These are phyloP conservation scores for Venturiaceae sp. DNA, from an alignment of 2,329 filamentous ascomycete genomes.

Conservation along the genomic window DNA sequence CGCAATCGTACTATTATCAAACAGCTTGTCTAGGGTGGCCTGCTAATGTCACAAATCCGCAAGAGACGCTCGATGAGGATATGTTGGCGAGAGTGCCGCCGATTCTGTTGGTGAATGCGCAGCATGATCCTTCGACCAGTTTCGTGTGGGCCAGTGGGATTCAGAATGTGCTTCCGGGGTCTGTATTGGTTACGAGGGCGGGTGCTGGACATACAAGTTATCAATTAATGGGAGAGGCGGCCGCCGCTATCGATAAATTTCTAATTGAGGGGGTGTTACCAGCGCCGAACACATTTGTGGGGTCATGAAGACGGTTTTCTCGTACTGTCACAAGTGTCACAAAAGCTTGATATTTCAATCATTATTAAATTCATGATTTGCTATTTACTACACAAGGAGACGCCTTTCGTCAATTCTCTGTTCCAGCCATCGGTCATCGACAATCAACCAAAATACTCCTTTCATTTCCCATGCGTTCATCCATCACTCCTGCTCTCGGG, in stretches of 20 bases:
- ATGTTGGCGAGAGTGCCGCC: constrained; percentile 15
- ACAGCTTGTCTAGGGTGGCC: constrained; percentile 33
- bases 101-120: constrained; percentile 29
- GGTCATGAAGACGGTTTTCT: neutral
- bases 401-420: neutral
- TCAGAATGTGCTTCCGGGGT: constrained; percentile 22
- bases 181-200: constrained; percentile 28
- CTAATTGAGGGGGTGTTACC: constrained; percentile 25
- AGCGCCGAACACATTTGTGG: neutral
- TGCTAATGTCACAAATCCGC: constrained; percentile 23
- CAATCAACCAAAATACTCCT: neutral
- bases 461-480: neutral
- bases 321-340: neutral
- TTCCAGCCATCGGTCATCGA: neutral
- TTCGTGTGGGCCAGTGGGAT: constrained; percentile 28
- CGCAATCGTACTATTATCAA: constrained; percentile 25
- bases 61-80: constrained; percentile 16
- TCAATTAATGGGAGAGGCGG: constrained; percentile 20
- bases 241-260: constrained; percentile 21
- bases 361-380: no score
- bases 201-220: constrained; percentile 32
- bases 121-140: constrained; percentile 30
- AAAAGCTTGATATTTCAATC: neutral
- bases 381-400: neutral
- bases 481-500: no score